phyloP scores from a whole-genome alignment of 208 protist genomes.

The Endotrypanum monterogeii region DNA sequence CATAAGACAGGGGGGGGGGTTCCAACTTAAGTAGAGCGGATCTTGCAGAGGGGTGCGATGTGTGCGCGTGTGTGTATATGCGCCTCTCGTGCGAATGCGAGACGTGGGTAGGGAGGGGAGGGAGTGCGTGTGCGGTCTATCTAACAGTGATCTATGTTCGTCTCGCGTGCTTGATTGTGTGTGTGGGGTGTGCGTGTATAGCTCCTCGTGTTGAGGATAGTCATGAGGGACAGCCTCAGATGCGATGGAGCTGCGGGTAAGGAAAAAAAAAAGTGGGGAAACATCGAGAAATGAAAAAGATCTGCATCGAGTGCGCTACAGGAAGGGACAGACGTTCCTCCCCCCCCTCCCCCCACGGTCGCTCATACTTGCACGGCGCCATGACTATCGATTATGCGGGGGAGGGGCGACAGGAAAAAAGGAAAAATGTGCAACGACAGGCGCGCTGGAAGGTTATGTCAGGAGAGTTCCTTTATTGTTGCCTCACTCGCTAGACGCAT shows the following conservation, averaged over 20 bases:
- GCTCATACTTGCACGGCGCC: background rate
- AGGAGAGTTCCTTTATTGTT: background rate
- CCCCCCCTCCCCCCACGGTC: background rate
- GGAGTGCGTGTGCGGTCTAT: background rate
- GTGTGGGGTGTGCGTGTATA: background rate
- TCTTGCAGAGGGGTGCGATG: background rate
- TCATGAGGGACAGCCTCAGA: background rate
- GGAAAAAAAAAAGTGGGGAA: background rate
- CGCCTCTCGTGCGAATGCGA: background rate
- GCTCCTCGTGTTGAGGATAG: background rate
- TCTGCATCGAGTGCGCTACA: background rate
- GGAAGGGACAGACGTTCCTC: background rate
- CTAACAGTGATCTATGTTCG: background rate
- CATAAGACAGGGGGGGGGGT: slow-evolving; percentile 9
- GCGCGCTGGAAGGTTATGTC: background rate
- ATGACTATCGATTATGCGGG: background rate
- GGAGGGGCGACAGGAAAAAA: background rate
- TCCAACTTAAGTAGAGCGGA: background rate
- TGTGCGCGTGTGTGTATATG: background rate
- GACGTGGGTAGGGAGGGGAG: background rate
- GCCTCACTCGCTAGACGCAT: background rate
- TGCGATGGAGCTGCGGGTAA: background rate
- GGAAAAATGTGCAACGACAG: background rate
- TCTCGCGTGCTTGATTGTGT: background rate
- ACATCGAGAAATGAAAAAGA: background rate